Conservation (phyloP, 805 yeast species). For the Yamadazyma insecticola region DNA sequence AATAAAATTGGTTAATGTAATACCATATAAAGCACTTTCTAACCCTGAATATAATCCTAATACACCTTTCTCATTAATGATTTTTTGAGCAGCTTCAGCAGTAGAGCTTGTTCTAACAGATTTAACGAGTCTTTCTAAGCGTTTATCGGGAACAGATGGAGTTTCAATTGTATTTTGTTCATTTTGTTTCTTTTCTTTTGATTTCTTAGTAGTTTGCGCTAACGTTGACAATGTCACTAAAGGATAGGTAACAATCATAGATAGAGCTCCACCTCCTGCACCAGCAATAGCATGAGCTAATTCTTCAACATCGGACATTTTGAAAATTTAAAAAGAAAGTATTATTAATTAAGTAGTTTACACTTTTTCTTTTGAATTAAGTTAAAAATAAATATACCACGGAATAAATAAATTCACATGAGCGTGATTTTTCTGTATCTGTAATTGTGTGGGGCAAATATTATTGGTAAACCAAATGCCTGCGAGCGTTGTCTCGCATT, state of each 20-base stretch:
- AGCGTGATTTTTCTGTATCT: too few relatives aligned
- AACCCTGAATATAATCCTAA: constrained; percentile 77
- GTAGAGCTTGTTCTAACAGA: constrained; percentile 11
- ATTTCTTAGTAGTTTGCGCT: constrained; percentile 63
- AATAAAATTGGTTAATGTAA: constrained; percentile 78
- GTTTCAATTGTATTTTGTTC: constrained; percentile 1
- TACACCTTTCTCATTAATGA: constrained; percentile 57
- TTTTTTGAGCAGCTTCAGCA: constrained; percentile 29
- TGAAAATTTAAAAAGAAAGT: too few relatives aligned
- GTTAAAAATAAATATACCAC: too few relatives aligned
- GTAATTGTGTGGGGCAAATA: too few relatives aligned
- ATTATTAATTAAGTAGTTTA: too few relatives aligned
- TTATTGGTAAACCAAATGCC: too few relatives aligned
- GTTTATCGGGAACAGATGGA: too few relatives aligned
- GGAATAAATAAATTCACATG: too few relatives aligned
- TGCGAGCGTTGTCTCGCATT: too few relatives aligned
- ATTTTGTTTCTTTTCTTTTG: constrained; percentile 15
- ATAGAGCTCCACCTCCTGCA: constrained; percentile 86
- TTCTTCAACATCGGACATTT: constrained; percentile 38
- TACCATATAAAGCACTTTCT: constrained; percentile 83
- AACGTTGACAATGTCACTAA: constrained; percentile 80
- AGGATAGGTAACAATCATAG: constrained; percentile 88
- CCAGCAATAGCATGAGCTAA: constrained; percentile 92
- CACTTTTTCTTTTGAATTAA: too few relatives aligned
- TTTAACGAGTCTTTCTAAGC: constrained; percentile 3